phyloP scores from a whole-genome alignment of 148 eudicot genomes.

The Camellia japonica region DNA sequence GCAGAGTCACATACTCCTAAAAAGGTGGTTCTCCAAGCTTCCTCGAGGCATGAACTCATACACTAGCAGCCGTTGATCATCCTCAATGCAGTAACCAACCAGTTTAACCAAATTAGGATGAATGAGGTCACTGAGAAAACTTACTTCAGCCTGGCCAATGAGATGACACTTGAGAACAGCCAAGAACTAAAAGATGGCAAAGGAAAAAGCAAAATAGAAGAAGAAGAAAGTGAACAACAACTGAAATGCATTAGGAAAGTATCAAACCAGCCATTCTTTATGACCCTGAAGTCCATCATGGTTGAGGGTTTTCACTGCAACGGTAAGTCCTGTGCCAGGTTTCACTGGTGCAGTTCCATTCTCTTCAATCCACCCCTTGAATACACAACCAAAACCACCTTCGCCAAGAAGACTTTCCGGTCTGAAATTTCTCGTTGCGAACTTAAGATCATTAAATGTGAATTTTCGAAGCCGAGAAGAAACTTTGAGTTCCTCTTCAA shows the following conservation, averaged over 20 bases:
- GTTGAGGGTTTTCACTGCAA: slow-evolving; percentile 68
- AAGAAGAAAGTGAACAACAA: neutral
- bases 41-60: slow-evolving; percentile 78
- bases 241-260: slow-evolving; percentile 13
- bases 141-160: slow-evolving; percentile 66
- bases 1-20: slow-evolving; percentile 52
- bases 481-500: slow-evolving; percentile 69
- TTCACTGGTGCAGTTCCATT: slow-evolving; percentile 73
- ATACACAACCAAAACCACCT: slow-evolving; percentile 75
- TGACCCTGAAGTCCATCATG: slow-evolving; percentile 84
- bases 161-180: slow-evolving; percentile 1
- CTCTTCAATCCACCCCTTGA: slow-evolving; percentile 78
- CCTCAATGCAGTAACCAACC: slow-evolving; percentile 74
- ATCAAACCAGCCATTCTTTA: slow-evolving; percentile 76
- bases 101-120: slow-evolving; percentile 65
- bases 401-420: slow-evolving; percentile 77
- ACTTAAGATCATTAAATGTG: slow-evolving; percentile 60
- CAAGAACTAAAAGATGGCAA: neutral
- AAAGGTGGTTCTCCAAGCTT: slow-evolving; percentile 76
- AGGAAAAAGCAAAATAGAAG: neutral
- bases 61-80: slow-evolving; percentile 70
- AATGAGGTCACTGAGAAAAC: slow-evolving; percentile 62
- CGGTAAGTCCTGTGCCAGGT: slow-evolving; percentile 76
- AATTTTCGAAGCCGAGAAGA: slow-evolving; percentile 63
- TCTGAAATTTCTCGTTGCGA: slow-evolving; percentile 64